Conservation (phyloP, 2,329 filamentous ascomycete genomes). For the Botrytis pseudocinerea region DNA sequence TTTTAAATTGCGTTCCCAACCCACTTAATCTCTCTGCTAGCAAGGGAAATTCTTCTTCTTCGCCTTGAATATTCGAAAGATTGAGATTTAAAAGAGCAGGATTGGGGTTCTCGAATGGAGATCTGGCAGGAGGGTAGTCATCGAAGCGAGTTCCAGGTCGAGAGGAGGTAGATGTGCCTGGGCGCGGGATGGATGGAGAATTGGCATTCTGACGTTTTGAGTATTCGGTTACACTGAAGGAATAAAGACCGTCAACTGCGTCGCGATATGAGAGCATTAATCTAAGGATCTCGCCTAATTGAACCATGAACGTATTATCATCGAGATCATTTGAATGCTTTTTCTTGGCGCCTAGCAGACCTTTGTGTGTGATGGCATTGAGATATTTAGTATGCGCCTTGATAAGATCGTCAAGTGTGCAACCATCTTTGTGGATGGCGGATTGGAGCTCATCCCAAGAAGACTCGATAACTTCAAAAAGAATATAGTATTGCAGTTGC, state of each 20-base stretch:
- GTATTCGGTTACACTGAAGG: slow-evolving; percentile 92
- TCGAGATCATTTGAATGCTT: slow-evolving; percentile 48
- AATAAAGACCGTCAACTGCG: slow-evolving; percentile 89
- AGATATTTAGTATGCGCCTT: slow-evolving; percentile 88
- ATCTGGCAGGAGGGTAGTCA: slow-evolving; percentile 29
- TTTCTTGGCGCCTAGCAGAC: slow-evolving; percentile 74
- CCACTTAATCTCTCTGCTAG: slow-evolving; percentile 72
- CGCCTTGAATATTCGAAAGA: slow-evolving; percentile 41
- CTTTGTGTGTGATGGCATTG: slow-evolving; percentile 92
- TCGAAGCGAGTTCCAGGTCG: slow-evolving; percentile 36
- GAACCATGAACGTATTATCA: slow-evolving; percentile 79
- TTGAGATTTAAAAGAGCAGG: slow-evolving; percentile 39
- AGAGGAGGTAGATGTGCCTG: slow-evolving; percentile 36
- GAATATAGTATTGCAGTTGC: slow-evolving; percentile 96
- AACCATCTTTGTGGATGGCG: slow-evolving; percentile 78
- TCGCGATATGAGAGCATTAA: slow-evolving; percentile 94
- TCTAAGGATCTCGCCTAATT: slow-evolving; percentile 89
- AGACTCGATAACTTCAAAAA: slow-evolving; percentile 97
- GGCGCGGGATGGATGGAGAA: slow-evolving; percentile 28
- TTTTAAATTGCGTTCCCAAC: slow-evolving; percentile 74
- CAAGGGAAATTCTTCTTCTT: slow-evolving; percentile 63
- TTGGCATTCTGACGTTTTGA: slow-evolving; percentile 73
- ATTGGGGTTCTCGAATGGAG: slow-evolving; percentile 28
- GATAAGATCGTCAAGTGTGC: slow-evolving; percentile 93
- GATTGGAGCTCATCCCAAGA: slow-evolving; percentile 90